Base-by-base conservation (phyloP, 2,329 filamentous ascomycete genomes). In the Geoglossum cookeanum region DNA sequence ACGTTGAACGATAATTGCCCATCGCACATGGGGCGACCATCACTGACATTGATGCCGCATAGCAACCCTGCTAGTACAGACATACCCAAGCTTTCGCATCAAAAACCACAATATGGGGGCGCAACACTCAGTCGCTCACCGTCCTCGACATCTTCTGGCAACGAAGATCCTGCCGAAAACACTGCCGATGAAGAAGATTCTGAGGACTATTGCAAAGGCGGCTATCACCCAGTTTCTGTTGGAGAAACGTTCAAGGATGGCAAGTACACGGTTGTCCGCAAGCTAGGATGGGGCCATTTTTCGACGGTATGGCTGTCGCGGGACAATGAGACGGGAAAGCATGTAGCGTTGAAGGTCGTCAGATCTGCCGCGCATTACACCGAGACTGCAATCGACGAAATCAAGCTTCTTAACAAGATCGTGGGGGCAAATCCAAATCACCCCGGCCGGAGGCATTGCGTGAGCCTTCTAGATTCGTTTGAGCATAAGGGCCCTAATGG, bases 161-260 rank as follows among this genome's bases (percentile, higher is more conserved):
- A 91, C 71, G 90, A 95, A 69, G 73, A 72, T 60, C 78, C 80
- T 64, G 81, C 85, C 70, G 90, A 96, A 66, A 90, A 92, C 68
- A 94, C 91, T 44, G 91, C 90, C 67, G 92, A 97, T 69, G 92
- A 98, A 73, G 92, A 98, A 73, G 92, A 98, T 71, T 95, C 88
- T 53, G 91, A 97, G 72, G 92, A 98, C 71, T 98, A 98, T 75
- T 96, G 91, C 79, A 97, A 97, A 73, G 92, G 92, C 66, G 92
- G 92, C 60, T 98, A 97, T 71, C 92, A 98, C 68, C 92, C 92
- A 2, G 92, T 98, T 55, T 79, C 82, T 65, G 85, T 97, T 60
- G 92, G 92, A 65, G 92, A 98, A 73, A 85, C 89, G 67, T 97
- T 96, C 79, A 97, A 97, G 70, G 88, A 97, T 69, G 90, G 88